Evolutionary conservation across 2,329 filamentous ascomycete genomes (phyloP).

Genomic region (Aureobasidium sp.): DNA sequence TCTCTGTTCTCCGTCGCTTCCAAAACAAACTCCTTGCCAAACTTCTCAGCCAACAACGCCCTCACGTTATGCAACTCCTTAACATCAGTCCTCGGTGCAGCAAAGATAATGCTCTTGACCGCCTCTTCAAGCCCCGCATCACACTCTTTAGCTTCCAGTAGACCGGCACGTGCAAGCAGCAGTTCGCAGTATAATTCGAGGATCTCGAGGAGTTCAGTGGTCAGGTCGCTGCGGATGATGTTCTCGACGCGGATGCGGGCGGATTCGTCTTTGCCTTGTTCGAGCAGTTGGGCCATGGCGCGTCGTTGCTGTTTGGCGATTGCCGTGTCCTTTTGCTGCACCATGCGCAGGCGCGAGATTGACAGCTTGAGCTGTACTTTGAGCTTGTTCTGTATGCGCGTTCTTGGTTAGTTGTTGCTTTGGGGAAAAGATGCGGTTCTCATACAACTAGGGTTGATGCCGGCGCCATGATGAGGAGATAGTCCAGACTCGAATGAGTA

Average conservation of each 20-base stretch:
- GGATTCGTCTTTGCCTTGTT: constrained; percentile 78
- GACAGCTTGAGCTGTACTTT: constrained; percentile 88
- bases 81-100: constrained; percentile 84
- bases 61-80: constrained; percentile 81
- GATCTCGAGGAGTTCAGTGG: constrained; percentile 88
- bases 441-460: constrained; percentile 21
- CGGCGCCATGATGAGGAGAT: constrained; percentile 22
- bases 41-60: constrained; percentile 75
- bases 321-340: constrained; percentile 89
- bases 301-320: constrained; percentile 79
- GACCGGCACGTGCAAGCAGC: constrained; percentile 73
- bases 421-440: background rate
- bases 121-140: constrained; percentile 68
- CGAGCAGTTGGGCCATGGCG: constrained; percentile 84
- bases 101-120: constrained; percentile 84
- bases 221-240: constrained; percentile 93
- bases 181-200: constrained; percentile 95
- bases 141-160: constrained; percentile 58
- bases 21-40: constrained; percentile 86
- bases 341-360: constrained; percentile 83
- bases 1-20: constrained; percentile 74
- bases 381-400: constrained; percentile 56
- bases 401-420: background rate
- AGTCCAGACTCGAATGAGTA: background rate
- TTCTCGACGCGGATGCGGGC: constrained; percentile 94